Evolutionary conservation across 2,329 filamentous ascomycete genomes (phyloP), one percentile per base, ranked within the genome.

Genomic region (Epichloe sp.): DNA sequence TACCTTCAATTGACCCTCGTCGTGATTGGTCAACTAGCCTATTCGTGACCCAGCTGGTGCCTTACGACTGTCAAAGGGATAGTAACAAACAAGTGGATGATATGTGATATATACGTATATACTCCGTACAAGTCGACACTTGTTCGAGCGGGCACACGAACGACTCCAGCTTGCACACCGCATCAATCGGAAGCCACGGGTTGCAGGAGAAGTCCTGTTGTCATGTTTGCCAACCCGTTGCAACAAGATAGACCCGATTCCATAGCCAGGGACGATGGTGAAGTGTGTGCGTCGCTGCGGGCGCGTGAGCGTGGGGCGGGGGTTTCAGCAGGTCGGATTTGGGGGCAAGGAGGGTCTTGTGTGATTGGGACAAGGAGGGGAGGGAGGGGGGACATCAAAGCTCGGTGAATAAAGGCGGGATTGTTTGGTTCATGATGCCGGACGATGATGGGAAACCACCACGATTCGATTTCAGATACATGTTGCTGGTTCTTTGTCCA

Each of bases 81-180:
- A 7, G 6, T 31, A 31, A 31, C 26, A 31, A 31, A 31, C 8
- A 10, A 31, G 26, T 10, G 26, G 8, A 31, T 31, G 26, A 31
- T 31, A 31, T 8, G 10, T 31, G 26, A 31, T 31, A 31, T 8
- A 31, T 31, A 10, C 2, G 10, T 31, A 1, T 5, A 23, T 23
- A 5, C 21, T 21, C 19, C 23, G 5, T 8, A 10, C 23, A 31
- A 31, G 26, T 31, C 26, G 26, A 10, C 8, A 31, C 26, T 26
- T 26, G 23, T 8, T 8, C 23, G n/a, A n/a, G 31, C 26, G 31
- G 40, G 47, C 47, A 48, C 43, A 46, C 46, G 46, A 43, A 49
- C 46, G 41, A 19, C 35, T 49, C 23, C 23, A 49, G 40, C 41
- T 46, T 46, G 50, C 46, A 45, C 42, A 52, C 46, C 47, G 47